Conservation (phyloP, 345 rosid genomes). For the Citrus australasica region DNA sequence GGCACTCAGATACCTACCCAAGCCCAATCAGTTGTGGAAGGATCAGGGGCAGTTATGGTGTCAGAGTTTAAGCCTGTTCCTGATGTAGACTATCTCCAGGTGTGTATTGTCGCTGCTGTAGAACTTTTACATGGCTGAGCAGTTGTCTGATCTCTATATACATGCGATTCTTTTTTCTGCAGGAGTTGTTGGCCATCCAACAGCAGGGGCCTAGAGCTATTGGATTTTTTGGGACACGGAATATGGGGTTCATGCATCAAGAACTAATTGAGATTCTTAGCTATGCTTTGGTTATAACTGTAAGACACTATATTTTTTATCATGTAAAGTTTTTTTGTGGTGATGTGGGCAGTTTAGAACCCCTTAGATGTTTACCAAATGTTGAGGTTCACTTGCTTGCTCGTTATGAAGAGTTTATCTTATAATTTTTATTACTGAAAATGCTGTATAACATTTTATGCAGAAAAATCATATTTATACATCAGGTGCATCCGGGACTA, state of each 20-base stretch:
- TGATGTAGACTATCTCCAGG: conserved; percentile 96
- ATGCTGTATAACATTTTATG: conserved; percentile 19
- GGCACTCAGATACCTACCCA: conserved; percentile 67
- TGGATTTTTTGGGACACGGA: conserved; percentile 95
- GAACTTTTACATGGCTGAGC: conserved; percentile 6
- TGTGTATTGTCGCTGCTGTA: conserved; percentile 15
- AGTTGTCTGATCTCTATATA: conserved; percentile 33
- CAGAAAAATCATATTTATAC: conserved; percentile 99
- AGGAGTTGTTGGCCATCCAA: conserved; percentile 97
- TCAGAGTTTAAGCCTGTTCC: conserved; percentile 65
- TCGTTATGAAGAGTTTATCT: background rate
- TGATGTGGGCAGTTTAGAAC: background rate
- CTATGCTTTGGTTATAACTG: conserved; percentile 98
- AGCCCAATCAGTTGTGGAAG: conserved; percentile 76
- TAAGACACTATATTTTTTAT: conserved; percentile 35
- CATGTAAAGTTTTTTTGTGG: background rate
- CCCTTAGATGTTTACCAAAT: background rate
- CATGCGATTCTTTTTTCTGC: conserved; percentile 21
- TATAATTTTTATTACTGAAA: conserved; percentile 14
- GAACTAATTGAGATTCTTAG: conserved; percentile 97
- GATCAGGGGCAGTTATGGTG: conserved; percentile 59
- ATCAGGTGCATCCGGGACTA: conserved; percentile 97
- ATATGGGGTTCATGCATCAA: conserved; percentile 99
- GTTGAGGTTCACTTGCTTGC: background rate
- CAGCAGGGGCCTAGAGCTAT: conserved; percentile 98